These are phyloP conservation scores for Naumovozyma castellii DNA, from an alignment of 805 yeast genomes.

Conservation along the genomic window DNA sequence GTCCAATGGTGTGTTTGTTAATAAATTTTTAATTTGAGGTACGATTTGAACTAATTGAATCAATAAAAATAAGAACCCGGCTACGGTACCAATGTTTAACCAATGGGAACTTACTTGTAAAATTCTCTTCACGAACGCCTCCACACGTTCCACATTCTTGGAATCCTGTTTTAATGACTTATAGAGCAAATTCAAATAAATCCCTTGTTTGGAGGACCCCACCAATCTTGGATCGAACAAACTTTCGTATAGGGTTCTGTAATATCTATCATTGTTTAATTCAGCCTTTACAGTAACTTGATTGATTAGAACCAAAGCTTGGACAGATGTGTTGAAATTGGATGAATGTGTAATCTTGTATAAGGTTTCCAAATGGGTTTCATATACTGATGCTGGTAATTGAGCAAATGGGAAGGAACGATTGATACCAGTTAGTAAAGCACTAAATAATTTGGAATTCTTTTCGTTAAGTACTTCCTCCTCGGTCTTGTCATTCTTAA, in stretches of 20 bases:
- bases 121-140: conserved; percentile 86
- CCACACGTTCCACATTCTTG: conserved; percentile 48
- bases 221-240: conserved; percentile 75
- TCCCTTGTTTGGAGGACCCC: conserved; percentile 85
- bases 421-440: conserved; percentile 86
- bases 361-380: conserved; percentile 70
- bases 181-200: conserved; percentile 77
- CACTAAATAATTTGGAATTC: conserved; percentile 76
- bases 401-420: conserved; percentile 91
- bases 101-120: conserved; percentile 78
- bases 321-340: conserved; percentile 88
- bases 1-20: conserved; percentile 45
- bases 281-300: conserved; percentile 62
- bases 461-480: conserved; percentile 65
- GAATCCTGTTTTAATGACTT: conserved; percentile 71
- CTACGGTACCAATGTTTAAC: conserved; percentile 77
- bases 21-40: conserved; percentile 60
- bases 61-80: conserved; percentile 73
- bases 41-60: conserved; percentile 53
- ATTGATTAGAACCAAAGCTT: conserved; percentile 77
- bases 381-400: conserved; percentile 59
- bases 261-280: conserved; percentile 58
- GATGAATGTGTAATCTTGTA: conserved; percentile 89
- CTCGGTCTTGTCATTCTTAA: conserved; percentile 46
- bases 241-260: conserved; percentile 82